Evolutionary conservation across 1,284 basidiomycete species (phyloP), one percentile per base, ranked within the genome.

Genomic region (Volvariella volvacea): DNA sequence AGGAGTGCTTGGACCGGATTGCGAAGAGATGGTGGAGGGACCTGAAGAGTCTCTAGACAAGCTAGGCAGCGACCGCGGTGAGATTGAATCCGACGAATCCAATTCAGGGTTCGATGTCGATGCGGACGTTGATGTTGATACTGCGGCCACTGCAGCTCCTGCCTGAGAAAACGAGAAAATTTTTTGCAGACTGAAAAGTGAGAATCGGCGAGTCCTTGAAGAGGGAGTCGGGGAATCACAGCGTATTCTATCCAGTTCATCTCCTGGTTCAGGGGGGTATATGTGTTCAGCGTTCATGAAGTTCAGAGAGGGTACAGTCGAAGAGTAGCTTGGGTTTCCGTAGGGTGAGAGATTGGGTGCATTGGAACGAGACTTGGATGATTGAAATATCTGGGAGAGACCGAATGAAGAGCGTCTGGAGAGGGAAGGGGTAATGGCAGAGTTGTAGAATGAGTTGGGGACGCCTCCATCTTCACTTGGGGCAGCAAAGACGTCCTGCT

Each of bases 101-200:
- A 39, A 41, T 40, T 44, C 16, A 14, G 49, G 40, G 28, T 36
- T 41, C 10, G n/a, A n/a, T n/a, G n/a, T n/a, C n/a, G n/a, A n/a
- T n/a, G 43, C 36, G 31, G 45, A 39, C n/a, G 37, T 33, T 15
- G 53, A 41, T 33, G 50, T 43, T 41, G 51, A 22, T 20, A 45
- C 12, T 28, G 25, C n/a, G n/a, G n/a, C 25, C 25, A 28, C 12
- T 28, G 25, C 25, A 28, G 25, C 25, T 28, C 25, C 25, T 28
- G 25, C 25, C 12, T 28, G 32, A 14, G 60, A 54, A 42, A 62
- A 66, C 2, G 65, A 61, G 44, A 70, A 67, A 14, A 68, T 52
- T 39, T 60, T 66, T 32, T 61, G 59, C 30, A 71, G 55, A 43
- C 55, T 67, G 46, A 66, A 57, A 44, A 60, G 59, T 36, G 68